phyloP scores from a whole-genome alignment of 495 filamentous ascomycete species.

The Trichoderma erinaceum region DNA sequence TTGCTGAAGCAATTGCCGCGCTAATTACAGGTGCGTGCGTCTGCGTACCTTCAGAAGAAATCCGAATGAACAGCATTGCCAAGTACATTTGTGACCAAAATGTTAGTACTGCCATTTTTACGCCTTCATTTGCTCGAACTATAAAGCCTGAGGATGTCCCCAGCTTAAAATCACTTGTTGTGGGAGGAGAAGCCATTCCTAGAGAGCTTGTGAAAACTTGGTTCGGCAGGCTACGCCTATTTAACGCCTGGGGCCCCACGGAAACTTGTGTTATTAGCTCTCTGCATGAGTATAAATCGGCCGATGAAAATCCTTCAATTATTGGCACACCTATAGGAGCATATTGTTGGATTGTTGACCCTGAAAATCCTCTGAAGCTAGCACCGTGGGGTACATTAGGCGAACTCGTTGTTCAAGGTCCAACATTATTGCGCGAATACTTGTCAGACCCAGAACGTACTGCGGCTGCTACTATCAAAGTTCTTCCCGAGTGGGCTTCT shows the following conservation, averaged over 20 bases:
- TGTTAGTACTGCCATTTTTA: slow-evolving; percentile 45
- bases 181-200: slow-evolving; percentile 1
- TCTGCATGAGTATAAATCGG: slow-evolving; percentile 18
- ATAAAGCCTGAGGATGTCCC: slow-evolving; percentile 32
- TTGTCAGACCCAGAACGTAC: slow-evolving; percentile 22
- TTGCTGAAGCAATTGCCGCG: slow-evolving; percentile 60
- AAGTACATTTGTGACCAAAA: slow-evolving; percentile 38
- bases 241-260: slow-evolving; percentile 17
- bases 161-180: neutral
- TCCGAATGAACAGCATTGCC: slow-evolving; percentile 35
- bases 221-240: slow-evolving; percentile 21
- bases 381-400: slow-evolving; percentile 42
- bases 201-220: slow-evolving; percentile 4
- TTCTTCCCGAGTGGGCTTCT: slow-evolving; percentile 1
- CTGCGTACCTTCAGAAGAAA: slow-evolving; percentile 42
- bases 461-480: slow-evolving; percentile 14
- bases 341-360: slow-evolving; percentile 45
- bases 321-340: slow-evolving; percentile 38
- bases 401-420: slow-evolving; percentile 50
- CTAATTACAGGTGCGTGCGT: slow-evolving; percentile 51
- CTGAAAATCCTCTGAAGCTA: slow-evolving; percentile 40
- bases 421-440: slow-evolving; percentile 38
- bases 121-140: slow-evolving; percentile 38
- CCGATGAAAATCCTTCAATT: slow-evolving; percentile 28
- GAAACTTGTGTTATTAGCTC: slow-evolving; percentile 23